Conservation (phyloP, 768 basidiomycete species). For the Lyophyllum atratum region DNA sequence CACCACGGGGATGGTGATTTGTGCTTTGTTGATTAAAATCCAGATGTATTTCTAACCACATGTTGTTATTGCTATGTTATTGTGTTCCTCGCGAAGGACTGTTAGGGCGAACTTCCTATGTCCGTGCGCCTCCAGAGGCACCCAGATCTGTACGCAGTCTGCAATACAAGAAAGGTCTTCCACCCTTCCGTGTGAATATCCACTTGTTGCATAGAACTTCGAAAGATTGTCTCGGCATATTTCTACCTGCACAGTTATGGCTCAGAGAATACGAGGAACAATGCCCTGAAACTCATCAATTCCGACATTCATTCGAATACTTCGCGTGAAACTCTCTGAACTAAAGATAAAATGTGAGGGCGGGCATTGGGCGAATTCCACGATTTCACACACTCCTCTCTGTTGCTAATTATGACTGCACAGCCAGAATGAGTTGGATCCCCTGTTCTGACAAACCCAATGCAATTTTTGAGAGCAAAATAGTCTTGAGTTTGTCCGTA, state of each 20-base stretch:
- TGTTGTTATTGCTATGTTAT: conserved; percentile 1
- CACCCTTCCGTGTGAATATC: conserved; percentile 57
- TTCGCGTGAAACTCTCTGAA: conserved; percentile 37
- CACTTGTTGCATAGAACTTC: conserved; percentile 50
- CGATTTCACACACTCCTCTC: conserved; percentile 33
- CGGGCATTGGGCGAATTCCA: neutral
- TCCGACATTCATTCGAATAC: conserved; percentile 69
- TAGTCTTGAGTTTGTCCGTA: conserved; percentile 69
- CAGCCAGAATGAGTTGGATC: conserved; percentile 58
- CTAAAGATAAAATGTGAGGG: conserved; percentile 17
- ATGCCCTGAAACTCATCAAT: conserved; percentile 44
- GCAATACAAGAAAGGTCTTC: conserved; percentile 61
- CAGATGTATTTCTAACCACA: conserved; percentile 6
- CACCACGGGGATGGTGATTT: conserved; percentile 10
- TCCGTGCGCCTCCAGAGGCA: conserved; percentile 21
- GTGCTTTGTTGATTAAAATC: neutral
- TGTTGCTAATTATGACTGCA: conserved; percentile 72
- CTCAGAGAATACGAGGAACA: neutral
- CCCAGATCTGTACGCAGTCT: conserved; percentile 64
- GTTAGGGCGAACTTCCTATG: neutral
- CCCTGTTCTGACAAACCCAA: conserved; percentile 78
- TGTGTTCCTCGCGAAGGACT: neutral
- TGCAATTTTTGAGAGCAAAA: conserved; percentile 56
- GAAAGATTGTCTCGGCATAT: conserved; percentile 42
- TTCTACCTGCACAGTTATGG: conserved; percentile 24